phyloP scores from a whole-genome alignment of 371 early-diverging fungal species.

The Rhizopus stolonifer region DNA sequence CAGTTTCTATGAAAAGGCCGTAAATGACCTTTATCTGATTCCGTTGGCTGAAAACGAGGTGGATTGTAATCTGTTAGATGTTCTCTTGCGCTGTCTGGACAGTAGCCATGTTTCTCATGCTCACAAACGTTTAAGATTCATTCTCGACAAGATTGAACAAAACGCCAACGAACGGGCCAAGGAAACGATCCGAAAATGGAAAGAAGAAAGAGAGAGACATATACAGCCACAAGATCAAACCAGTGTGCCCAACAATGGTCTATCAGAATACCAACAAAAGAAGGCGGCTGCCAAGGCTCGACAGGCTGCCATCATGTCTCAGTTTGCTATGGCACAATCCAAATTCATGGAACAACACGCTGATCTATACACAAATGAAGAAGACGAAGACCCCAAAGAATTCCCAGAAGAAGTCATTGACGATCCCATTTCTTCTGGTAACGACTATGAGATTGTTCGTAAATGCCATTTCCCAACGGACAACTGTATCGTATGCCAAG shows the following conservation, averaged over 20 bases:
- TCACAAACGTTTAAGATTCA: slow-evolving; percentile 42
- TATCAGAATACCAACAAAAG: slow-evolving; percentile 68
- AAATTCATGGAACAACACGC: slow-evolving; percentile 81
- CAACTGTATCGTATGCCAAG: slow-evolving; percentile 96
- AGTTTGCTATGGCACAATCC: slow-evolving; percentile 85
- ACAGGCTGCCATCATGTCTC: slow-evolving; percentile 87
- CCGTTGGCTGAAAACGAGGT: slow-evolving; percentile 36
- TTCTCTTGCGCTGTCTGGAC: slow-evolving; percentile 42
- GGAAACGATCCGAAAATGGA: slow-evolving; percentile 41
- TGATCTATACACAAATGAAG: slow-evolving; percentile 48
- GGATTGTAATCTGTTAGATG: slow-evolving; percentile 32
- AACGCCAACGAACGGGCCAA: slow-evolving; percentile 51
- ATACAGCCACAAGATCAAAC: background rate
- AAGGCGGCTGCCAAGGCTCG: slow-evolving; percentile 83
- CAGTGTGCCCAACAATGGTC: background rate
- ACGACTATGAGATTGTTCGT: slow-evolving; percentile 40
- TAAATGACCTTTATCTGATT: slow-evolving; percentile 35
- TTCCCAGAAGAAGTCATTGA: slow-evolving; percentile 18
- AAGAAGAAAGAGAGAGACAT: slow-evolving; percentile 33
- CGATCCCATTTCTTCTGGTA: slow-evolving; percentile 4
- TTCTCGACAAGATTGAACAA: slow-evolving; percentile 57
- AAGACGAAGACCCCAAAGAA: slow-evolving; percentile 50
- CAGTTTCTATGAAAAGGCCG: slow-evolving; percentile 50
- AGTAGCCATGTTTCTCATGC: no score
- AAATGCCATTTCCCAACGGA: slow-evolving; percentile 77